Evolutionary conservation across 2,329 filamentous ascomycete genomes (phyloP).

Genomic region (Pyrenochaeta sp.): DNA sequence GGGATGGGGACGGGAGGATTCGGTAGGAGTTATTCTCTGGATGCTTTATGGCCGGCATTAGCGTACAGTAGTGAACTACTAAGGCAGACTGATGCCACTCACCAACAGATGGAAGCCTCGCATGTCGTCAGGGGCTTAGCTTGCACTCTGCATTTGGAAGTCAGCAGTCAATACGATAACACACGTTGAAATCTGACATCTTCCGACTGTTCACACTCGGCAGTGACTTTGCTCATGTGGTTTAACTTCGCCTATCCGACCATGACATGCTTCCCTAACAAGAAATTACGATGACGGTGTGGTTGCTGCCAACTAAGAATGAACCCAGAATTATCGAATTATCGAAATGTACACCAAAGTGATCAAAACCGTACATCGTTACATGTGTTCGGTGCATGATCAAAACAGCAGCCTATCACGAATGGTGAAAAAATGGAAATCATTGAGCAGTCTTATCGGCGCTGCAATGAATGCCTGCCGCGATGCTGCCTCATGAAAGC

Average conservation of each 20-base stretch:
- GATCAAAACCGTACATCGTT: background rate
- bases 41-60: background rate
- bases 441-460: slow-evolving; percentile 1
- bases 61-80: background rate
- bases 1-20: background rate
- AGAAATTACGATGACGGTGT: background rate
- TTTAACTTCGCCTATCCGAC: background rate
- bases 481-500: background rate
- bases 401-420: background rate
- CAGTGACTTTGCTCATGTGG: background rate
- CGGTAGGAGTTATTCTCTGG: background rate
- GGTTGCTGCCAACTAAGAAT: background rate
- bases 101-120: background rate
- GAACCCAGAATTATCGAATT: background rate
- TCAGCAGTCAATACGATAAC: background rate
- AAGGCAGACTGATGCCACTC: background rate
- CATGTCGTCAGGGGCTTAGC: background rate
- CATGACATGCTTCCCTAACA: background rate
- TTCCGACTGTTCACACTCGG: background rate
- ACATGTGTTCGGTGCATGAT: background rate
- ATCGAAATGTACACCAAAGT: background rate
- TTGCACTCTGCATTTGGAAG: background rate
- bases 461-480: background rate
- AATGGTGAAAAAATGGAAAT: background rate
- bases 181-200: background rate